phyloP scores from a whole-genome alignment of 73 alveolate species.

The Tetrahymena elliotti region DNA sequence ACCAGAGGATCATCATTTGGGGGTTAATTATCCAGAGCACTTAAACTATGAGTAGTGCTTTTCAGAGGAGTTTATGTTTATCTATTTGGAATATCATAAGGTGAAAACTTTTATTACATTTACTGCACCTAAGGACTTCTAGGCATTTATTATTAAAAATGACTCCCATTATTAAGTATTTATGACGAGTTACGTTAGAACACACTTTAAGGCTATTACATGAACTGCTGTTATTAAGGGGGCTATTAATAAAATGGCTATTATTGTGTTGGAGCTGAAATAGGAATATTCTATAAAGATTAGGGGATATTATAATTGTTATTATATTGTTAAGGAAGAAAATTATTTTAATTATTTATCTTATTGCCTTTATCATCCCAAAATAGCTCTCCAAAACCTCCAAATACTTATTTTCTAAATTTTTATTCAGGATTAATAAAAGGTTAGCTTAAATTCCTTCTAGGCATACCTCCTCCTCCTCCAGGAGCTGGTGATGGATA shows the following conservation, averaged over 20 bases:
- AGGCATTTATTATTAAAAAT: neutral
- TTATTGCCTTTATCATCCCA: neutral
- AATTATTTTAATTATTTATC: neutral
- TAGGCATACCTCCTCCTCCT: neutral
- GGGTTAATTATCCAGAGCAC: neutral
- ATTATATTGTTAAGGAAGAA: neutral
- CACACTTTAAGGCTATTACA: neutral
- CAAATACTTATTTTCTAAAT: neutral
- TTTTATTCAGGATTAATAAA: neutral
- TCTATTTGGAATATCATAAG: neutral
- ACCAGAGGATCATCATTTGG: neutral
- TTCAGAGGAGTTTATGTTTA: neutral
- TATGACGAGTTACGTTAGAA: neutral
- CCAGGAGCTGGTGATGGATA: too few species aligned
- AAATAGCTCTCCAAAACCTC: neutral
- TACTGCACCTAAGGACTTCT: neutral
- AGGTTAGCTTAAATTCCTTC: neutral
- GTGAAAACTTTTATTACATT: neutral
- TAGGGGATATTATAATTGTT: neutral
- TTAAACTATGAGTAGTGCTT: neutral
- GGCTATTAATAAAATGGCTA: neutral
- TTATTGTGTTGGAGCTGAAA: neutral
- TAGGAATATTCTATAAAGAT: neutral
- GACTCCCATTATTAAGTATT: neutral
- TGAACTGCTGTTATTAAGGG: neutral